Conservation (phyloP, 495 filamentous ascomycete species). For the Astrothelium macrocarpum region DNA sequence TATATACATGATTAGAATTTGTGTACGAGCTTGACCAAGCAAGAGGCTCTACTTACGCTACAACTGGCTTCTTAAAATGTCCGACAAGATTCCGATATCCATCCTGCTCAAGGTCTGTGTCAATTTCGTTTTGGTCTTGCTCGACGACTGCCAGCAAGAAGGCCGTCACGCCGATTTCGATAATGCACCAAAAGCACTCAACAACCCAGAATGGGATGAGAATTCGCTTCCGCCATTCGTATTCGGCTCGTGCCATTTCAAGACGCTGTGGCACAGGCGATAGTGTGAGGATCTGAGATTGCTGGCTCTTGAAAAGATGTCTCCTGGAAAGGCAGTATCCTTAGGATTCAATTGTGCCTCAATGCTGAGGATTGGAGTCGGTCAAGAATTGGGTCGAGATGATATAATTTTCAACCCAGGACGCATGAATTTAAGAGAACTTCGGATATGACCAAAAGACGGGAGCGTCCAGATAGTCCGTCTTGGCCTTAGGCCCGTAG, state of each 20-base stretch:
- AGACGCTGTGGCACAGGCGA: neutral
- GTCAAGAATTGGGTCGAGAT: no score
- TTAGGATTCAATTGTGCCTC: no score
- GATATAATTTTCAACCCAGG: no score
- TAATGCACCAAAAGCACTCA: neutral
- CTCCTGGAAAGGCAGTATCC: no score
- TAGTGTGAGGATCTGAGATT: neutral
- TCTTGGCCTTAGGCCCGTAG: neutral
- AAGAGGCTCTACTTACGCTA: neutral
- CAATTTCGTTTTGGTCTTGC: neutral
- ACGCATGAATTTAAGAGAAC: neutral
- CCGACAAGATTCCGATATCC: neutral
- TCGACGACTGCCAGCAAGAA: neutral
- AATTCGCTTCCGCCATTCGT: neutral
- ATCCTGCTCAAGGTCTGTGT: neutral
- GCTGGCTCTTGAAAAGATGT: neutral
- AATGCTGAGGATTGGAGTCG: no score
- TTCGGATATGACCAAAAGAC: neutral
- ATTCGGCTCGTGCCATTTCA: neutral
- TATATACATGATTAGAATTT: neutral
- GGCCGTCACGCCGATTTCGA: neutral
- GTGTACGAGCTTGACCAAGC: neutral
- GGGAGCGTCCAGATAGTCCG: neutral
- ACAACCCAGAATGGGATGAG: neutral
- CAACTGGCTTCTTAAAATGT: neutral